These are phyloP conservation scores for Rhizopogon vulgaris DNA, from an alignment of 768 basidiomycete species.

Conservation along the genomic window DNA sequence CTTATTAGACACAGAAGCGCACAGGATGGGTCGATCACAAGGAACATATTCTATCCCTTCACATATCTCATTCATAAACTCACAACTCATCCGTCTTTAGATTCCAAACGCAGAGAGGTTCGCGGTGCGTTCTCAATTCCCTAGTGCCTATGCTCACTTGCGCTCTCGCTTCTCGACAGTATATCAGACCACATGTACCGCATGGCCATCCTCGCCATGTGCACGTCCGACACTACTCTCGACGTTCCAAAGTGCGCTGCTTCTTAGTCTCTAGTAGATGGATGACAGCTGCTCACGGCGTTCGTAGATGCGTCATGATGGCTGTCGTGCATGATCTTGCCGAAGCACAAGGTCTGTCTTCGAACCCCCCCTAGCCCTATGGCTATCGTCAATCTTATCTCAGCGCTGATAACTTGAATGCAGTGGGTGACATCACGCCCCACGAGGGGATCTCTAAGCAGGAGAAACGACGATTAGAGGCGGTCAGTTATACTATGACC, in stretches of 20 bases:
- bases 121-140: background rate
- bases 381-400: background rate
- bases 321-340: conserved; percentile 91
- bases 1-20: conserved; percentile 78
- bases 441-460: conserved; percentile 77
- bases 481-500: conserved; percentile 31
- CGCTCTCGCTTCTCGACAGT: conserved; percentile 29
- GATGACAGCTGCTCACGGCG: too few species aligned
- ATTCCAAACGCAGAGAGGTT: conserved; percentile 83
- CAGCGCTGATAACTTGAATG: background rate
- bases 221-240: conserved; percentile 65
- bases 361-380: background rate
- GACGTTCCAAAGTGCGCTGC: conserved; percentile 63
- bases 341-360: conserved; percentile 73
- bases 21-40: conserved; percentile 92
- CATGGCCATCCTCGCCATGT: conserved; percentile 93
- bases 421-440: conserved; percentile 92
- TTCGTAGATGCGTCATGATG: conserved; percentile 76
- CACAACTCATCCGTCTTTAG: conserved; percentile 29
- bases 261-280: background rate
- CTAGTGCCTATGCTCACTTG: background rate
- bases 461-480: conserved; percentile 75
- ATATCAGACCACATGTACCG: conserved; percentile 98
- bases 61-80: conserved; percentile 5
- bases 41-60: conserved; percentile 9